Evolutionary conservation across 495 filamentous ascomycete species (phyloP), one percentile per base, ranked within the genome.

Genomic region (Hyaloscypha variabilis): DNA sequence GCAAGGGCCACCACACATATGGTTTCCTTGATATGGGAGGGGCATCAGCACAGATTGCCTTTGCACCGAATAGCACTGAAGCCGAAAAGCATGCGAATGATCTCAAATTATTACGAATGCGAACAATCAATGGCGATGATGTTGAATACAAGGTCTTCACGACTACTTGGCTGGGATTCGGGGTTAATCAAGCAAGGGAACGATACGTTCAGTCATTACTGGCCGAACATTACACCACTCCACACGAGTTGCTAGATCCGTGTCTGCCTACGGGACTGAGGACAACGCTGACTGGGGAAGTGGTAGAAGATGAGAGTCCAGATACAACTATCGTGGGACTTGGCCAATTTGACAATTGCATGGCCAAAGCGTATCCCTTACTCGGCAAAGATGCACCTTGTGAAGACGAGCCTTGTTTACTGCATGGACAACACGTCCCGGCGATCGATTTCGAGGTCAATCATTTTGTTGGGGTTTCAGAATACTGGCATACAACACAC

Each of bases 401-500:
- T 73, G 74, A 83, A 3, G 91, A 98, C 72, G 72, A 86, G 19
- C 96, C 95, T 0, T 99, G 95, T 75, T 78, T 99, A 39, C 79
- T 99, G 24, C 88, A 95, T 65, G 91, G 96, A 0, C 84, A 92
- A 54, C 93, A 98, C 72, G 92, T 93, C 2, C 95, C 95, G 0
- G 93, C 94, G 1, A 97, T 99, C 61, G 95, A 99, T 75, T 99
- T 98, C 72, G 89, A 95, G 59, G 88, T 99, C 46, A 99, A 99
- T 66, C 95, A 98, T 73, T 99, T 99, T 71, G 89, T 99, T 28
- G 95, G 95, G 8, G 94, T 99, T 60, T 97, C 93, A 21, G 95
- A 99, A 73, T 99, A 96, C 73, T 99, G 95, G 95, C 95, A 99
- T 77, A 97, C 94, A 0, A 99, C 95, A 0, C 94, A 97, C 71